Base-by-base conservation (phyloP, 176 grass and related monocot species). In the Neostapfia colusana region DNA sequence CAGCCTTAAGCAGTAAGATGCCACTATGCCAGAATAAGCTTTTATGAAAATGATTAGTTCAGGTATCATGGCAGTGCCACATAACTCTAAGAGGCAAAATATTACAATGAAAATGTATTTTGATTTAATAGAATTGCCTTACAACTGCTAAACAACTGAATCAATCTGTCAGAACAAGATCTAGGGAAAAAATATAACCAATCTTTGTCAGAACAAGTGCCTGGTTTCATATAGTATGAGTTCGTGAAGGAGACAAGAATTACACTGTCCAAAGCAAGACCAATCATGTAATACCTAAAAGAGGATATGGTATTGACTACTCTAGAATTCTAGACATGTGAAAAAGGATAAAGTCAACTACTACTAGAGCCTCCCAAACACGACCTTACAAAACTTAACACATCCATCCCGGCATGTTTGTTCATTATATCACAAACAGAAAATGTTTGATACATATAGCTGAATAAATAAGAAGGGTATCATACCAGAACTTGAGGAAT, bases 401-500 rank as follows among this genome's bases (percentile, higher is more conserved):
- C 53, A 53, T 13, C 18, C 14, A 35, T 50, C 11, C 8, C 25
- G 63, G 17, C 11, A 81, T 38, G 53, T 37, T 44, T 62, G 44
- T 43, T 72, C 57, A 65, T 10, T 64, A 20, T 57, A 63, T 34
- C 15, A 77, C 14, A 77, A 58, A 45, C 12, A 81, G 7, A 49
- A 62, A 67, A 26, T 75, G 42, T 24, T 37, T 23, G 61, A 44
- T 17, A 78, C 8, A 80, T 43, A 16, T 63, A 79, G 8, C 4
- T 48, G n/a, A 16, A 39, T 45, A 18, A 26, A 79, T 18, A 21
- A 73, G 63, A 79, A 1, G 44, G 42, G 21, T 62, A 76, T 36
- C 79, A 74, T 78, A 95, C 92, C 92, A 98, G 82, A 98, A 98
- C 67, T 94, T 94, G 12, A 98, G 87, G 80, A 90, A 98, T 13